Evolutionary conservation across 345 rosid species (phyloP).

Genomic region (Arabidopsis suecica): DNA sequence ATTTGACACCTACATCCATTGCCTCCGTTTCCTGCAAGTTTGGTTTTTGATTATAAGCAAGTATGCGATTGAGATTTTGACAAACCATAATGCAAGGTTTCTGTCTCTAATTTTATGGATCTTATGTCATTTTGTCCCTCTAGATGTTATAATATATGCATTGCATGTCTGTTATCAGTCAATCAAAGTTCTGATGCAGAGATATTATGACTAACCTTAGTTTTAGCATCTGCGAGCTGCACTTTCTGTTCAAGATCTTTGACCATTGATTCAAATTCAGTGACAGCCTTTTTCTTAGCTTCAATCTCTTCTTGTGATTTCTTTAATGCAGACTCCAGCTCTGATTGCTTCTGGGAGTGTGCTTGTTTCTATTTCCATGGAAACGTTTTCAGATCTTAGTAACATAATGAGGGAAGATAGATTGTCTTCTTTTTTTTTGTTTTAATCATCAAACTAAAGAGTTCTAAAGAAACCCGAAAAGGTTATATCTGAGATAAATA

Average conservation of each 20-base stretch:
- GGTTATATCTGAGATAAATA: conserved; percentile 24
- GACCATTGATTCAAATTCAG: conserved; percentile 57
- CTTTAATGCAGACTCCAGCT: conserved; percentile 63
- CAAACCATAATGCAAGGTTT: conserved; percentile 13
- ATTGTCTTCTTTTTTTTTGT: neutral
- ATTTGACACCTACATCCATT: conserved; percentile 60
- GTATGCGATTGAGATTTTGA: neutral
- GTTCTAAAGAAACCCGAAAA: neutral
- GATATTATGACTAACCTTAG: conserved; percentile 59
- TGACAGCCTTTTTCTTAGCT: conserved; percentile 60
- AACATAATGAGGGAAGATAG: conserved; percentile 12
- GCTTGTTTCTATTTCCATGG: conserved; percentile 57
- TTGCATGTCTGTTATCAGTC: neutral
- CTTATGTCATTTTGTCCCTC: neutral
- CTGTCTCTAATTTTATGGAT: neutral
- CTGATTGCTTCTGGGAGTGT: conserved; percentile 56
- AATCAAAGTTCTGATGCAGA: neutral
- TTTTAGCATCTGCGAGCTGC: conserved; percentile 62
- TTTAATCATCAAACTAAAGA: neutral
- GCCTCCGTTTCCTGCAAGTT: conserved; percentile 50
- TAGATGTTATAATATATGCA: neutral
- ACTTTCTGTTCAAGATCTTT: conserved; percentile 77
- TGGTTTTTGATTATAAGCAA: conserved; percentile 13
- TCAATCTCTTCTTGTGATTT: conserved; percentile 70
- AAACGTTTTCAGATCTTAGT: conserved; percentile 26